A percentile compares a stretch with the other conserved stretches of the same genome.
These are phyloP conservation scores for Suhomyces ambrosiae DNA, from an alignment of 1,139 yeast species.

Conservation along the genomic window DNA sequence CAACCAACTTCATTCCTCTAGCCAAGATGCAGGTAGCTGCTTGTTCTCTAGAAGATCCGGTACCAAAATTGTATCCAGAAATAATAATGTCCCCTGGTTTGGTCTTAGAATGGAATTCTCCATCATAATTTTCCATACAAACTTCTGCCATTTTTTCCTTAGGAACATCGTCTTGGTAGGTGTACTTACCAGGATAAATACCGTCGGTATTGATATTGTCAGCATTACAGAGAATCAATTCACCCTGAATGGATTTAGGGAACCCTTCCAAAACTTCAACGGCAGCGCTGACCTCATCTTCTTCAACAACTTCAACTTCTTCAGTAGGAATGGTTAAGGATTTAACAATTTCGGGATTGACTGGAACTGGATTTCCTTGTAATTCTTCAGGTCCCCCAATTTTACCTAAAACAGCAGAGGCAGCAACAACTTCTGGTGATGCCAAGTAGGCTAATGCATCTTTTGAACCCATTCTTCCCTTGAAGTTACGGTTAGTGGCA, in stretches of 20 bases:
- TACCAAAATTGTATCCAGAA: conserved; percentile 94
- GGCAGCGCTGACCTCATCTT: conserved; percentile 34
- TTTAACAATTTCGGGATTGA: conserved; percentile 49
- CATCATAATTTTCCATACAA: conserved; percentile 98
- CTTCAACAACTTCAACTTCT: conserved; percentile 25
- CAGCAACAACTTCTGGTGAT: conserved; percentile 97
- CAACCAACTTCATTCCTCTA: conserved; percentile 87
- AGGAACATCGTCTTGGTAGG: conserved; percentile 96
- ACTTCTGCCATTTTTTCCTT: conserved; percentile 96
- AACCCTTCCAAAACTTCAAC: conserved; percentile 84
- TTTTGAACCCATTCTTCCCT: conserved; percentile 98
- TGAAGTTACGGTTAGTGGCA: conserved; percentile 97
- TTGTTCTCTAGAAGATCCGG: conserved; percentile 98
- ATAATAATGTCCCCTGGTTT: conserved; percentile 86
- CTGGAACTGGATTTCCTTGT: conserved; percentile 54
- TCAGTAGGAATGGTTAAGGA: conserved; percentile 40
- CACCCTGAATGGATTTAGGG: conserved; percentile 88
- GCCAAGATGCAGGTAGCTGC: conserved; percentile 98
- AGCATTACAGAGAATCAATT: conserved; percentile 91
- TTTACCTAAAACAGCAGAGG: conserved; percentile 90
- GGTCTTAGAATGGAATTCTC: conserved; percentile 80
- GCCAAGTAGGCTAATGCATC: conserved; percentile 96
- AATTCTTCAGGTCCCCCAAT: conserved; percentile 93
- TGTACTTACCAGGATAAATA: conserved; percentile 97
- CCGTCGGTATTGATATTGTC: conserved; percentile 98